A percentile compares a stretch with the other conserved stretches of the same genome.
Conservation (phyloP, 2,329 filamentous ascomycete species). For the Orbilia quercus region DNA sequence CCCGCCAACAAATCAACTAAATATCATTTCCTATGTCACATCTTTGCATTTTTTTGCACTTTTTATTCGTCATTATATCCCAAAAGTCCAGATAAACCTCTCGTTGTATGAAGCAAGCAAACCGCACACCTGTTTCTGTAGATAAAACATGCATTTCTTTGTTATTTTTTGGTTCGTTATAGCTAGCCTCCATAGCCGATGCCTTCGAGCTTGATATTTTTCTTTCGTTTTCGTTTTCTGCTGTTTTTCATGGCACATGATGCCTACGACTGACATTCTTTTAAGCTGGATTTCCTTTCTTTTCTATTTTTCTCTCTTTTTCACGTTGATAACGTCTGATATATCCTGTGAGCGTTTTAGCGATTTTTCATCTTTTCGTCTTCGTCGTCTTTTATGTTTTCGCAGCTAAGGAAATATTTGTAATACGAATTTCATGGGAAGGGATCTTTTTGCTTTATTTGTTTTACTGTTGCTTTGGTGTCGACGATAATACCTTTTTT, state of each 20-base stretch:
- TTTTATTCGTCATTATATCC: slow-evolving; percentile 31
- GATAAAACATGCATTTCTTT: slow-evolving; percentile 28
- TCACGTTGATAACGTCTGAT: slow-evolving; percentile 46
- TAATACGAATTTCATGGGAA: slow-evolving; percentile 35
- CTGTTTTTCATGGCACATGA: slow-evolving; percentile 27
- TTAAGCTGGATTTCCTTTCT: slow-evolving; percentile 15
- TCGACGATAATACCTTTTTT: slow-evolving; percentile 22
- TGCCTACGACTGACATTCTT: slow-evolving; percentile 50
- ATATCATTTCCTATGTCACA: slow-evolving; percentile 32
- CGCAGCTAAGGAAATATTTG: slow-evolving; percentile 17
- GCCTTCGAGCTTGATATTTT: slow-evolving; percentile 20
- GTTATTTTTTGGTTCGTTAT: slow-evolving; percentile 22
- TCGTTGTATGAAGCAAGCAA: slow-evolving; percentile 27
- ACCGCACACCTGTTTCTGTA: slow-evolving; percentile 25
- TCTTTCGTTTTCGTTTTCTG: slow-evolving; percentile 10
- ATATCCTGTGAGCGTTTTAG: slow-evolving; percentile 56
- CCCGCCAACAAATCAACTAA: slow-evolving; percentile 48
- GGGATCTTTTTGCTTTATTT: slow-evolving; percentile 18
- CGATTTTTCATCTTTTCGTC: slow-evolving; percentile 31
- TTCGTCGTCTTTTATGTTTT: slow-evolving; percentile 15
- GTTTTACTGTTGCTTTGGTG: slow-evolving; percentile 35
- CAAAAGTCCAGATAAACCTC: slow-evolving; percentile 54
- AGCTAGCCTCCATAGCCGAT: slow-evolving; percentile 41
- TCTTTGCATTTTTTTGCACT: slow-evolving; percentile 17
- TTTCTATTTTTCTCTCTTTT: background rate